Conservation (phyloP, 768 basidiomycete genomes). For the Auricularia auricula-judae region DNA sequence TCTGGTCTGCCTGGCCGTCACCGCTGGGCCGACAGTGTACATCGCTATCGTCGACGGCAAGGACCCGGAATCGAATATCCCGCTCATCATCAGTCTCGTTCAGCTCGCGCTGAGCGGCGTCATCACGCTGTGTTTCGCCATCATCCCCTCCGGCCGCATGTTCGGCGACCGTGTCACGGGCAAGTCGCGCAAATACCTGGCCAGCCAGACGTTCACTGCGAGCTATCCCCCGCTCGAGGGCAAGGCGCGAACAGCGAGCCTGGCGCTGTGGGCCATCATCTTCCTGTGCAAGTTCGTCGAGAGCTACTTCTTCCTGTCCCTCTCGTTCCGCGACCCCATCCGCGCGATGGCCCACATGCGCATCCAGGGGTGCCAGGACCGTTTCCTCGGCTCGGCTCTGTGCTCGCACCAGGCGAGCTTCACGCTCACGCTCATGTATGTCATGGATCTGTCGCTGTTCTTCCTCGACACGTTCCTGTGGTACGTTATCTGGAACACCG, state of each 20-base stretch:
- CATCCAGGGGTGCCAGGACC: constrained; percentile 82
- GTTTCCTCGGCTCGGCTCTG: constrained; percentile 69
- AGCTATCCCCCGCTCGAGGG: constrained; percentile 68
- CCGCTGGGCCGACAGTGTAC: constrained; percentile 90
- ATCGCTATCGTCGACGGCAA: constrained; percentile 73
- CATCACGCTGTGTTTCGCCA: constrained; percentile 76
- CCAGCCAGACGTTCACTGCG: constrained; percentile 96
- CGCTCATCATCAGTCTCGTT: constrained; percentile 89
- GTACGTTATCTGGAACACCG: constrained; percentile 99
- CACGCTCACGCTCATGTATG: constrained; percentile 92
- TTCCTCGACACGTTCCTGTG: constrained; percentile 99
- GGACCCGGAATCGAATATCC: constrained; percentile 45
- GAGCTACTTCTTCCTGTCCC: constrained; percentile 95
- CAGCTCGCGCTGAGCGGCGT: constrained; percentile 91
- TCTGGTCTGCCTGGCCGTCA: constrained; percentile 79
- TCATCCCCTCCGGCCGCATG: constrained; percentile 95
- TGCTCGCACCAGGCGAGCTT: constrained; percentile 73
- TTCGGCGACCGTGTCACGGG: constrained; percentile 96
- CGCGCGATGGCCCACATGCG: constrained; percentile 95
- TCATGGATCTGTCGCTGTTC: constrained; percentile 95
- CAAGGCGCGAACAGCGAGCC: constrained; percentile 62
- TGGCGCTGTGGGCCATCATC: constrained; percentile 80
- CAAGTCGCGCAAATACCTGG: constrained; percentile 93
- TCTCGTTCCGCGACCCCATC: constrained; percentile 90
- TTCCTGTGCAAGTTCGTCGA: constrained; percentile 96